Evolutionary conservation across 768 basidiomycete genomes (phyloP).

Genomic region (Butyriboletus loyo): DNA sequence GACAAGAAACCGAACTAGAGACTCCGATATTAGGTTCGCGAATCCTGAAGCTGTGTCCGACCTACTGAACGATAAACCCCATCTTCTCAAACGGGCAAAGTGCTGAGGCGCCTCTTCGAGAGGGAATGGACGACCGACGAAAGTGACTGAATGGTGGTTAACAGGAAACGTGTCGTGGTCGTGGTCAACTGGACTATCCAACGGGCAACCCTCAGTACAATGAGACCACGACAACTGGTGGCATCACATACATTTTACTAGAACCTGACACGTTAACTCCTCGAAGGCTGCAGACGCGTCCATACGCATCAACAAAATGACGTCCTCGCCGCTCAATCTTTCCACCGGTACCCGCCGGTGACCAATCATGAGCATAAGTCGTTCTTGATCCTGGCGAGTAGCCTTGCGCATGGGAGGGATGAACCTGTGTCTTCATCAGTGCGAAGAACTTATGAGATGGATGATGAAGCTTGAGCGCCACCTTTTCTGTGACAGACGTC

Average conservation of each 20-base stretch:
- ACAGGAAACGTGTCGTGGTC: conserved; percentile 67
- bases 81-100: conserved; percentile 72
- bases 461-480: background rate
- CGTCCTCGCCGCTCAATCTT: conserved; percentile 60
- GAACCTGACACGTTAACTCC: conserved; percentile 86
- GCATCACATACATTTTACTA: conserved; percentile 65
- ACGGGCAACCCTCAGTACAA: background rate
- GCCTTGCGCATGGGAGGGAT: conserved; percentile 45
- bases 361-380: conserved; percentile 78
- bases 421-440: conserved; percentile 23
- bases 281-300: conserved; percentile 75
- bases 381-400: conserved; percentile 47
- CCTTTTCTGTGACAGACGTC: conserved; percentile 1
- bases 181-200: conserved; percentile 61
- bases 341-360: conserved; percentile 50
- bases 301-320: conserved; percentile 78
- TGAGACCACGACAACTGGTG: conserved; percentile 19
- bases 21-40: background rate
- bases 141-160: conserved; percentile 64
- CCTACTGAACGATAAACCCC: conserved; percentile 86
- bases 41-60: conserved; percentile 6
- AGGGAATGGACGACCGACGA: conserved; percentile 90
- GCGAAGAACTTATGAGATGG: background rate
- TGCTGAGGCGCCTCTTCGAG: conserved; percentile 85
- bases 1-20: conserved; percentile 80